Evolutionary conservation across 2,329 filamentous ascomycete species (phyloP), one percentile per base, ranked within the genome.

Genomic region (Conoideocrella luteorostrata): DNA sequence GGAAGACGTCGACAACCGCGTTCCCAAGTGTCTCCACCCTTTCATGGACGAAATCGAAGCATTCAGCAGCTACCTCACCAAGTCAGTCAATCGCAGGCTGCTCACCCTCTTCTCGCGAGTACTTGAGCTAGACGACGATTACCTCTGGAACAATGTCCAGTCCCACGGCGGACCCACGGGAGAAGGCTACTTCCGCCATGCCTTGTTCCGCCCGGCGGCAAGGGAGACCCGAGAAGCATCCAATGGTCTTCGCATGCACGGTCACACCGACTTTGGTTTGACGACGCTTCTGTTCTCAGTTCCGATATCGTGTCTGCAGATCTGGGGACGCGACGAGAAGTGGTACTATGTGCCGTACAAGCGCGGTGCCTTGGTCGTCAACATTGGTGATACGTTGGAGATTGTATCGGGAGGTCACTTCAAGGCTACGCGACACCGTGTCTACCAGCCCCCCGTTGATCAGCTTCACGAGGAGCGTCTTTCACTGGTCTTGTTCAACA

Each of bases 401-500:
- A 51, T 53, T 6, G 46, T 52, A 1, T 51, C 50, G 1, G 50
- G 50, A 3, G 51, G 51, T 1, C 50, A 53, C 46, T 52, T 53
- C 17, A 53, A 53, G 20, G 51, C 51, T 23, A 53, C 50, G 12
- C 46, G 48, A 2, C 51, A 53, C 15, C 46, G 48, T 15, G 51
- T 53, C 13, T 50, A 41, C 24, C 50, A 52, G 44, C 50, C 51
- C 4, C 50, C 50, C 0, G 32, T 44, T 3, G 51, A 53, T 26
- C 51, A 53, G 36, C 50, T 53, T 23, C 53, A 67, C 29, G 38
- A 61, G 33, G 60, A 70, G 51, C 63, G 69, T 7, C 57, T 69
- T 3, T 66, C 68, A 0, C 48, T 70, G 15, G 67, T 70, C 1
- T 55, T 69, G 2, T 70, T 70, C 53, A 72, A 72, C 54, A 68